Evolutionary conservation across 2,329 filamentous ascomycete genomes (phyloP).

Genomic region (Pyricularia sp.): DNA sequence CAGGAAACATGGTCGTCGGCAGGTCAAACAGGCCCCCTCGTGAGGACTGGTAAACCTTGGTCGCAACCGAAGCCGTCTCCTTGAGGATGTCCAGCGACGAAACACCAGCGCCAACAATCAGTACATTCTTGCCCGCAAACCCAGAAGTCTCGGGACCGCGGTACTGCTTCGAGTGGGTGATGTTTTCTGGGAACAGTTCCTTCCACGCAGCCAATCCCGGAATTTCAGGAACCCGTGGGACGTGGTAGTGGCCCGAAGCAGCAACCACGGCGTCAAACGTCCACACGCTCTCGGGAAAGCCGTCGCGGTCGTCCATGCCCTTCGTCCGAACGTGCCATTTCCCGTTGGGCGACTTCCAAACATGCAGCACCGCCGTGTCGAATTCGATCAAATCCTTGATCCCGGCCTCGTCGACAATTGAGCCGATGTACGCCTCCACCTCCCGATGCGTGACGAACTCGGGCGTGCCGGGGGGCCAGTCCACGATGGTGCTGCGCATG

Average conservation of each 20-base stretch:
- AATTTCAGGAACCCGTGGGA: constrained; percentile 52
- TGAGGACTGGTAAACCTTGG: constrained; percentile 38
- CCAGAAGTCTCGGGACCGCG: constrained; percentile 44
- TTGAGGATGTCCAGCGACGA: constrained; percentile 32
- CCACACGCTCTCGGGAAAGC: constrained; percentile 9
- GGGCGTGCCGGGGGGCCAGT: constrained; percentile 50
- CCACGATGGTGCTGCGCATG: constrained; percentile 30
- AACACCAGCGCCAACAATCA: constrained; percentile 43
- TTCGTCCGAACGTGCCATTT: constrained; percentile 44
- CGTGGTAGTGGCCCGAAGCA: constrained; percentile 58
- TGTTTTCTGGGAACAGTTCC: constrained; percentile 34
- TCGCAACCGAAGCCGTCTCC: constrained; percentile 26
- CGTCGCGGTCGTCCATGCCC: constrained; percentile 14
- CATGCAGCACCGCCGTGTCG: constrained; percentile 47
- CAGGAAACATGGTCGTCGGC: constrained; percentile 40
- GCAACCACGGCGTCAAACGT: constrained; percentile 57
- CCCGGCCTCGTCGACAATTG: constrained; percentile 39
- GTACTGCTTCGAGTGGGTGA: constrained; percentile 66
- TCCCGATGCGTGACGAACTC: constrained; percentile 48
- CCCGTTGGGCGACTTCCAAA: constrained; percentile 29
- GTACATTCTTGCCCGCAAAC: constrained; percentile 26
- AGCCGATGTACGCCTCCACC: constrained; percentile 51
- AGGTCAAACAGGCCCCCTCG: constrained; percentile 53
- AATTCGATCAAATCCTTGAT: constrained; percentile 41
- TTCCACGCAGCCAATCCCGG: constrained; percentile 51